Evolutionary conservation across 108 stramenopile species (phyloP).

Genomic region (Asterionellopsis glacialis): DNA sequence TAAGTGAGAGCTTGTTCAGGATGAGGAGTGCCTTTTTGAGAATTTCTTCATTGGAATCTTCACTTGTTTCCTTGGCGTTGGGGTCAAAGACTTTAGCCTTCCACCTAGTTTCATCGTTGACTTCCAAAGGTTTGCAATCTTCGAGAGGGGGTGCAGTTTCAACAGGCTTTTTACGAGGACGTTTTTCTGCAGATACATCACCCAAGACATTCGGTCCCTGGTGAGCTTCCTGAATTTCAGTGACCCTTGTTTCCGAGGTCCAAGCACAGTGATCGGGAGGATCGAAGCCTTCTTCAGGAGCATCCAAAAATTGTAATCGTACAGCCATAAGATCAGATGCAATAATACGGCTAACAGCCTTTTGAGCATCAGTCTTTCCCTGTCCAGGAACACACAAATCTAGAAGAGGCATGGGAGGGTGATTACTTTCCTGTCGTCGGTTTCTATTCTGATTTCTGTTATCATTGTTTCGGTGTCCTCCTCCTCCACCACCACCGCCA

Average conservation of each 20-base stretch:
- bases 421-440: constrained; percentile 6
- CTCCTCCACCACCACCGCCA: constrained; percentile 3
- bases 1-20: constrained; percentile 89
- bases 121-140: constrained; percentile 68
- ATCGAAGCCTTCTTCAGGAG: constrained; percentile 22
- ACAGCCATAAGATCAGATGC: constrained; percentile 41
- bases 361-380: constrained; percentile 46
- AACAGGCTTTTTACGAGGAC: constrained; percentile 27
- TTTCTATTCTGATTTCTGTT: constrained; percentile 5
- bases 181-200: constrained; percentile 20
- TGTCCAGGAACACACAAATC: constrained; percentile 45
- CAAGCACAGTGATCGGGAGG: constrained; percentile 34
- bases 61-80: constrained; percentile 15
- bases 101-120: constrained; percentile 83
- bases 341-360: constrained; percentile 51
- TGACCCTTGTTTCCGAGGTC: constrained; percentile 33
- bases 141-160: constrained; percentile 76
- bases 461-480: not conserved
- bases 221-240: constrained; percentile 17
- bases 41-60: constrained; percentile 43
- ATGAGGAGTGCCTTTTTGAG: constrained; percentile 66
- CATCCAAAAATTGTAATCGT: constrained; percentile 47
- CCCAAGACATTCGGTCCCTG: constrained; percentile 41
- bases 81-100: constrained; percentile 40
- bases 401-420: constrained; percentile 19